Base-by-base conservation (phyloP, 352 stramenopile genomes). In the Pythium sukuiense region DNA sequence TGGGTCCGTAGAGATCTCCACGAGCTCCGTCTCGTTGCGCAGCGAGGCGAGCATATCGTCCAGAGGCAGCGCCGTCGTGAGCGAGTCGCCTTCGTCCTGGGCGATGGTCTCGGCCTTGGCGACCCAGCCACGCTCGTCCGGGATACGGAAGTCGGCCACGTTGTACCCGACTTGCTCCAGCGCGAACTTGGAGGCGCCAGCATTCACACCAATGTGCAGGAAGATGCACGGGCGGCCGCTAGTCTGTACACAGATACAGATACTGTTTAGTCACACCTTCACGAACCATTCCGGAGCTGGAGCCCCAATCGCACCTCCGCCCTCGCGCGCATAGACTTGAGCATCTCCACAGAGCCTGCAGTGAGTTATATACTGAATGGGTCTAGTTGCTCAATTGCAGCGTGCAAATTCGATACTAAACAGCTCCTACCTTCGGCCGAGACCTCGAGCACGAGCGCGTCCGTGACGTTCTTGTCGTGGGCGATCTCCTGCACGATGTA, bases 151-250 rank as follows among this genome's bases (percentile, higher is more conserved):
- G 69, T 93, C 63, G 8, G 85, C 85, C 29, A 92, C 49, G 55
- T 95, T 95, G 72, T 95, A 95, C 18, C 79, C 87, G 45, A 86
- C 69, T 12, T 76, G 67, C 72, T 95, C 87, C 24, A 95, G 65
- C 35, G 74, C 70, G 50, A 93, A 80, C 50, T 76, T 57, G 26
- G 48, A 76, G 9, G 78, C 61, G 2, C 72, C 71, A 37, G 80
- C 79, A 4, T 72, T 81, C 35, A 95, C 76, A 14, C 87, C 87
- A 18, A 95, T 76, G 62, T 95, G 87, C 49, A 95, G 52, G 37
- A 93, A 91, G 48, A 92, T 71, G 58, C 75, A 81, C 11, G 76
- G 80, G 13, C 78, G 72, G 13, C 72, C 76, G 16, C 71, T 41
- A 35, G 84, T 74, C 83, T 93, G 13, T 26, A 43, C 35, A 43